Evolutionary conservation across 2,329 filamentous ascomycete species (phyloP), one percentile per base, ranked within the genome.

Genomic region (Canariomyces notabilis): DNA sequence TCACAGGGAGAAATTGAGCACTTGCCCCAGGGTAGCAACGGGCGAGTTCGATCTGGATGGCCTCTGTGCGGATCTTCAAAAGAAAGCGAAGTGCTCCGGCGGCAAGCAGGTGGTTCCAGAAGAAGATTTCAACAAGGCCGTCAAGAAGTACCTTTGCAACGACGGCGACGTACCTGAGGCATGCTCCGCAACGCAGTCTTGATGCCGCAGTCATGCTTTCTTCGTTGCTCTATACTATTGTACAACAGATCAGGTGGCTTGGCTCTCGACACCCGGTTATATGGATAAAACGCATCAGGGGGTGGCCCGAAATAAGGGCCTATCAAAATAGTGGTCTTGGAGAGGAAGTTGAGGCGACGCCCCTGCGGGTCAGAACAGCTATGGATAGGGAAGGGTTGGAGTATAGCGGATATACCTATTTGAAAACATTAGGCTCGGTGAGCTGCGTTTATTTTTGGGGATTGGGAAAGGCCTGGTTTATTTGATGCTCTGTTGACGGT

Each of bases 71-170:
- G 90, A 98, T 63, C 79, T 98, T 12, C 87, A 91, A 54, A 87
- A 90, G 64, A 98, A 98, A 71, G 93, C 93, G 48, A 93, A 91
- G 63, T 98, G 93, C 66, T 95, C 89, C 0, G 87, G 95, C 57
- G 85, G 77, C 15, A 91, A 93, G 14, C 88, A 94, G 11, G 88
- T 95, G 15, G 87, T 98, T 19, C 85, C 89, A 52, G 83, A 95
- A 68, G 80, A 81, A 44, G 90, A 97, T 59, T 95, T 97, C 58
- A 86, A 95, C 61, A 79, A 75, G 33, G 85, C 89, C 42, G 75
- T 91, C 68, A 77, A 73, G 51, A 82, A 82, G 62, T 82, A 81
- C 54, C 72, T 81, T 56, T 72, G 76, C 49, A 53, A 55, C 22
- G 51, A 53, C 21, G 37, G 48, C 4, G 31, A 44, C 14, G 11